A percentile compares a stretch with the other conserved stretches of the same genome.
Evolutionary conservation across 768 basidiomycete genomes (phyloP).

Genomic region (Boletus subcaerulescens): DNA sequence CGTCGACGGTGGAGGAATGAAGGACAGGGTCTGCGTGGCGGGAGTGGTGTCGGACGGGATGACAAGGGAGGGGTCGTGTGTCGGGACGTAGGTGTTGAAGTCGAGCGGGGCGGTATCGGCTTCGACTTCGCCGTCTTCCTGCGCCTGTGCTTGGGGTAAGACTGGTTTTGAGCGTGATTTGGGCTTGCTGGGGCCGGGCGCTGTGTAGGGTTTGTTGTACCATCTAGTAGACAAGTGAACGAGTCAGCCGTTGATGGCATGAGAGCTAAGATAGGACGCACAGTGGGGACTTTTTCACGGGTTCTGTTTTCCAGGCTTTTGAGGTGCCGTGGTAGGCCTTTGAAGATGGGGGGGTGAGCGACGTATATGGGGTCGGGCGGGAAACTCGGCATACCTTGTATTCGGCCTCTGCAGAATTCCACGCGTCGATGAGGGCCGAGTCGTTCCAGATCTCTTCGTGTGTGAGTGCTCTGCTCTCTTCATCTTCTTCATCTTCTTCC

Average conservation of each 20-base stretch:
- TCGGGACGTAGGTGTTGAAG: conserved; percentile 68
- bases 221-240: conserved; percentile 45
- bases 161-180: neutral
- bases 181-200: conserved; percentile 6
- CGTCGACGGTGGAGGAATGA: conserved; percentile 33
- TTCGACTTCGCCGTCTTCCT: conserved; percentile 23
- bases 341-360: neutral
- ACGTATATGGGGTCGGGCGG: neutral
- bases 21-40: conserved; percentile 18
- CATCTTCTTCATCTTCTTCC: conserved; percentile 41
- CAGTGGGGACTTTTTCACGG: conserved; percentile 71
- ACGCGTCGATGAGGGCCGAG: conserved; percentile 76
- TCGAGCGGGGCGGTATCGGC: conserved; percentile 60
- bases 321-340: conserved; percentile 65
- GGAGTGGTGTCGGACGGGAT: conserved; percentile 20
- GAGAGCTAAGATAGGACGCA: conserved; percentile 34
- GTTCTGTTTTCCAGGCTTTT: conserved; percentile 68
- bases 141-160: neutral
- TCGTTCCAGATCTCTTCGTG: conserved; percentile 86
- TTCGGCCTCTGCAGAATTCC: conserved; percentile 82
- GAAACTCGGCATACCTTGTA: conserved; percentile 48
- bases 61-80: conserved; percentile 67
- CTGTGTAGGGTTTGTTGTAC: conserved; percentile 61
- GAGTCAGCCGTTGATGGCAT: neutral
- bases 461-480: conserved; percentile 62